Evolutionary conservation across 2,329 filamentous ascomycete species (phyloP).

Genomic region (Penicillium corylophilum): DNA sequence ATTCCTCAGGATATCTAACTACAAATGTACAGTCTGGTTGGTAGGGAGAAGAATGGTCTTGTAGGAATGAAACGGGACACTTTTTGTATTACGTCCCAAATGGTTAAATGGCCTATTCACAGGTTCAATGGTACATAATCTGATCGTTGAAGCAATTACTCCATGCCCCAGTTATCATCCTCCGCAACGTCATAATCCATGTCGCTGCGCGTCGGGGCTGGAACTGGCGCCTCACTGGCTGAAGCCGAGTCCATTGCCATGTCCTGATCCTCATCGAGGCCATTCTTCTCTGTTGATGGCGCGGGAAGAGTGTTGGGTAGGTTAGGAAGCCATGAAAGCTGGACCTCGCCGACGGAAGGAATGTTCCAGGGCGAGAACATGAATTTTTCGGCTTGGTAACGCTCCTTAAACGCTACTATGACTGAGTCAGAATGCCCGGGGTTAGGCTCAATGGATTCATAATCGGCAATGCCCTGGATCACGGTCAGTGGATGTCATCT

Average conservation of each 20-base stretch:
- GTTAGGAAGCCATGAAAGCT: constrained; percentile 55
- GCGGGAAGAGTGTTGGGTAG: constrained; percentile 25
- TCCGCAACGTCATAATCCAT: constrained; percentile 55
- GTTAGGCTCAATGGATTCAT: constrained; percentile 45
- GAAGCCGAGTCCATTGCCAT: constrained; percentile 32
- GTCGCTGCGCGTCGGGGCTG: constrained; percentile 27
- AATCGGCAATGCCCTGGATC: constrained; percentile 46
- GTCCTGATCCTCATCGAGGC: constrained; percentile 31
- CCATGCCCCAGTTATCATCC: constrained; percentile 44
- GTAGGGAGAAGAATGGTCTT: not conserved
- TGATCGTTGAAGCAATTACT: constrained; percentile 8
- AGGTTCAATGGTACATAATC: constrained; percentile 5
- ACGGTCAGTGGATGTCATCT: constrained; percentile 7
- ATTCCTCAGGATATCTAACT: constrained; percentile 29
- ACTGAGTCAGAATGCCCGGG: constrained; percentile 41
- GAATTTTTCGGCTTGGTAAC: constrained; percentile 56
- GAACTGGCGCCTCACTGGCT: constrained; percentile 8
- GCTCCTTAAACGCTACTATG: constrained; percentile 49
- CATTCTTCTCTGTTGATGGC: constrained; percentile 24
- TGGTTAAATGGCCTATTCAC: constrained; percentile 3
- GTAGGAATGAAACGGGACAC: not conserved
- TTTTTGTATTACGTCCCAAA: not conserved
- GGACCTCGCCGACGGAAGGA: constrained; percentile 53
- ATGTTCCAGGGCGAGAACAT: constrained; percentile 49
- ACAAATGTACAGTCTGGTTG: not conserved